phyloP scores from a whole-genome alignment of 345 rosid genomes.

The Isatis tinctoria region DNA sequence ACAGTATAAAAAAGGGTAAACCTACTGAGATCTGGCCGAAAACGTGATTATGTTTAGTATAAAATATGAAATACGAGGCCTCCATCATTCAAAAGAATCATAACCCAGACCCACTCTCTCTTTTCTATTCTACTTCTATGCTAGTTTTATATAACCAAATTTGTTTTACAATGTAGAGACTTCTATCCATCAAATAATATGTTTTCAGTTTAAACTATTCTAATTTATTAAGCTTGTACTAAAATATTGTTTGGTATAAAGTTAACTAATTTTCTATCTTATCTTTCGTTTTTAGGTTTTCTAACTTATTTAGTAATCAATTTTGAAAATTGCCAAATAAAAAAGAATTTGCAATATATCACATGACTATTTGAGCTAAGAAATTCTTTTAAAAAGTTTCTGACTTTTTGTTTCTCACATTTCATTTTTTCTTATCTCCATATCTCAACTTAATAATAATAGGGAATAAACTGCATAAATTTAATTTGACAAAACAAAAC shows the following conservation, averaged over 20 bases:
- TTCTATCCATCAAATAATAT: background rate
- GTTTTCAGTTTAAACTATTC: background rate
- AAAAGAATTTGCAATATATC: background rate
- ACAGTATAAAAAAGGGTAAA: background rate
- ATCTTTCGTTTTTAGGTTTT: background rate
- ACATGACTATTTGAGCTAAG: background rate
- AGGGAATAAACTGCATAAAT: background rate
- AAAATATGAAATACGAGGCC: conserved; percentile 18
- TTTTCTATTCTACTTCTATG: background rate
- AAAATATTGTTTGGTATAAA: background rate
- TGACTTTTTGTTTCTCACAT: background rate
- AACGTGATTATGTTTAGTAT: conserved; percentile 17
- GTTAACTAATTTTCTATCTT: background rate
- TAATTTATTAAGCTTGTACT: background rate
- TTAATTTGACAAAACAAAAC: background rate
- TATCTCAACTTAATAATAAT: background rate
- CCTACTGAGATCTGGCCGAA: conserved; percentile 18
- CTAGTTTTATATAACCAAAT: background rate
- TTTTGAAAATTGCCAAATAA: background rate
- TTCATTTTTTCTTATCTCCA: background rate
- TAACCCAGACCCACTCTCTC: conserved; percentile 1
- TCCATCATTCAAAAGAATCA: background rate
- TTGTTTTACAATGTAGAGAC: background rate
- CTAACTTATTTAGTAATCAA: background rate
- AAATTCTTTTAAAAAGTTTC: background rate